A percentile compares a stretch with the other conserved stretches of the same genome.
Conservation (phyloP, 2,329 filamentous ascomycete species). For the Curvularia verruculosa region DNA sequence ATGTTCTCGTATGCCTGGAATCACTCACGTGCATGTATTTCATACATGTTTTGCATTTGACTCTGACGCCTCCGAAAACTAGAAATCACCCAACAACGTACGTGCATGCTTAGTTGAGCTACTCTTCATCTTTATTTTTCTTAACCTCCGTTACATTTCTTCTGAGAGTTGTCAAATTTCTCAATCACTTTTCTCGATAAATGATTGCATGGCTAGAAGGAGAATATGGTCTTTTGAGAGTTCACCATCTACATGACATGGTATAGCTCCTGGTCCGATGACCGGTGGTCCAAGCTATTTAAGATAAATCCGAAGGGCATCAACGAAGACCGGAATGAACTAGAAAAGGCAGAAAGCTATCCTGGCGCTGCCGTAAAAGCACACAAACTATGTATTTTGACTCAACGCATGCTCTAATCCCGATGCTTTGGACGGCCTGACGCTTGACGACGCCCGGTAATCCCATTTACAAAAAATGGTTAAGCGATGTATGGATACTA, state of each 20-base stretch:
- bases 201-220: neutral
- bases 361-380: neutral
- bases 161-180: too few species aligned
- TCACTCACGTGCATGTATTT: too few species aligned
- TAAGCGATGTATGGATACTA: neutral
- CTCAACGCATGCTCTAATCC: neutral
- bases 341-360: neutral
- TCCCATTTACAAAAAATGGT: neutral
- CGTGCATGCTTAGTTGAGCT: too few species aligned
- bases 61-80: too few species aligned
- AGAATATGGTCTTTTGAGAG: neutral
- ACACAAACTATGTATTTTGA: neutral
- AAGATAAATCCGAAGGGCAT: neutral
- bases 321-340: neutral
- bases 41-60: too few species aligned
- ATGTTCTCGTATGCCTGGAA: too few species aligned
- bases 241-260: slow-evolving; percentile 5
- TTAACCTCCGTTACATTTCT: too few species aligned
- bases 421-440: neutral
- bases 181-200: too few species aligned
- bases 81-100: too few species aligned
- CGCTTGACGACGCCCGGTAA: neutral
- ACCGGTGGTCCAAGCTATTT: neutral
- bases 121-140: too few species aligned
- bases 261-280: neutral